phyloP scores from a whole-genome alignment of 2,329 filamentous ascomycete species.

The Ceratocystis papillata region DNA sequence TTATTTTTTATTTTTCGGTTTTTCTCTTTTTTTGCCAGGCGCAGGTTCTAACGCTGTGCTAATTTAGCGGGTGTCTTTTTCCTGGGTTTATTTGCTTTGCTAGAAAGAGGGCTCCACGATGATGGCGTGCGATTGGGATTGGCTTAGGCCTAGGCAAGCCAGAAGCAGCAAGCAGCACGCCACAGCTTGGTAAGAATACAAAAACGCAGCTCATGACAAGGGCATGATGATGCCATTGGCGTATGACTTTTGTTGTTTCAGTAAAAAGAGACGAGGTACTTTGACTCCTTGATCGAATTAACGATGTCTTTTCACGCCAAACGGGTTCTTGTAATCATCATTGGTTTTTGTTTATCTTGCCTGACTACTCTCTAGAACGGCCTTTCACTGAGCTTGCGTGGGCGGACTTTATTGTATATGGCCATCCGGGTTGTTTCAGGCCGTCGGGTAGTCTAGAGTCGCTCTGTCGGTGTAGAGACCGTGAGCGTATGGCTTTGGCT shows the following conservation, averaged over 20 bases:
- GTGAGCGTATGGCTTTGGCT: no score
- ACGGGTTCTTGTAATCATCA: not conserved
- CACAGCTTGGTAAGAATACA: not conserved
- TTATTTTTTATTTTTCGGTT: no score
- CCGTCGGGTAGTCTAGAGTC: not conserved
- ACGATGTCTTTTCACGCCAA: not conserved
- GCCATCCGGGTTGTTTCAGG: constrained; percentile 7
- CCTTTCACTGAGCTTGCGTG: no score
- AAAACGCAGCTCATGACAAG: constrained; percentile 1
- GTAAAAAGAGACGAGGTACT: not conserved
- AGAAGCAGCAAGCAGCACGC: not conserved
- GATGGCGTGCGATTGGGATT: constrained; percentile 12
- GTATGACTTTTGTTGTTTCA: not conserved
- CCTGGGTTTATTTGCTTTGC: not conserved
- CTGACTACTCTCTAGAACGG: not conserved
- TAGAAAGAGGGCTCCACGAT: not conserved
- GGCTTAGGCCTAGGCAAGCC: not conserved
- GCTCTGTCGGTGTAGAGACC: no score
- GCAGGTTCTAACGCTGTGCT: not conserved
- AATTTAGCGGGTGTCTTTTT: constrained; percentile 12
- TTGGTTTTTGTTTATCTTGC: not conserved
- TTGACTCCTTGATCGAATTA: not conserved
- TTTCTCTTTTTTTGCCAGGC: not conserved
- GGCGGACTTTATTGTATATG: not conserved
- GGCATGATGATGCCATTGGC: constrained; percentile 10